Evolutionary conservation across 2,329 filamentous ascomycete species (phyloP).

Genomic region (Fusarium cicatricum): DNA sequence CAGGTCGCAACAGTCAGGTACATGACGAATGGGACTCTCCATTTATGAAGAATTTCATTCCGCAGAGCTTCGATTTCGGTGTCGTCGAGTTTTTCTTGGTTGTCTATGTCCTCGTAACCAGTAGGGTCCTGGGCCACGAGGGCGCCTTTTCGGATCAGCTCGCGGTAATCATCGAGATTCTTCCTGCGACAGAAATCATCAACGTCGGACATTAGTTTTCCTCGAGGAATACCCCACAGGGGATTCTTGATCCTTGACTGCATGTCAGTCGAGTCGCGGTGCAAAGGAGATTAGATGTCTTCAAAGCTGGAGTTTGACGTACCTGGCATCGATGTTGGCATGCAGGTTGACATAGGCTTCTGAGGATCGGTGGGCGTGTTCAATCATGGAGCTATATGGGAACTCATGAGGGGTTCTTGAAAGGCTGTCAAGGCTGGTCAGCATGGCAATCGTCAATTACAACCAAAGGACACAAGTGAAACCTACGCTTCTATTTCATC

Average conservation of each 20-base stretch:
- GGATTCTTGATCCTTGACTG: conserved; percentile 53
- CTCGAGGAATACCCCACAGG: conserved; percentile 61
- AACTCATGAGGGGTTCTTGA: conserved; percentile 40
- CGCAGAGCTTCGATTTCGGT: conserved; percentile 67
- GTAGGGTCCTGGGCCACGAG: conserved; percentile 76
- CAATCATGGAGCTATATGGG: conserved; percentile 44
- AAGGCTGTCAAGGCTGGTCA: conserved; percentile 27
- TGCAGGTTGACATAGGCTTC: conserved; percentile 54
- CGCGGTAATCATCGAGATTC: conserved; percentile 64
- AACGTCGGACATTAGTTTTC: conserved; percentile 62
- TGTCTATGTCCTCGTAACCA: conserved; percentile 66
- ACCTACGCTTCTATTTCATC: conserved; percentile 43
- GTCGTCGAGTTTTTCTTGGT: conserved; percentile 65
- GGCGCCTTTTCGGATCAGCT: conserved; percentile 72
- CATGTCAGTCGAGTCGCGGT: conserved; percentile 21
- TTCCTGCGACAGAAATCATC: conserved; percentile 69
- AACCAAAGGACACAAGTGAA: background rate
- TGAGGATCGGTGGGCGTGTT: conserved; percentile 47
- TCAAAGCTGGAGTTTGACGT: conserved; percentile 26
- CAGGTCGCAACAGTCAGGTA: conserved; percentile 74
- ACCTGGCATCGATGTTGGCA: conserved; percentile 57
- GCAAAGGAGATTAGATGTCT: background rate
- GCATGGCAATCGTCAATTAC: conserved; percentile 8
- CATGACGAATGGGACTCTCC: conserved; percentile 68
- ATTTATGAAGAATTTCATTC: conserved; percentile 72